phyloP scores from a whole-genome alignment of 805 yeast genomes.

The Maudiozyma turicensis region DNA sequence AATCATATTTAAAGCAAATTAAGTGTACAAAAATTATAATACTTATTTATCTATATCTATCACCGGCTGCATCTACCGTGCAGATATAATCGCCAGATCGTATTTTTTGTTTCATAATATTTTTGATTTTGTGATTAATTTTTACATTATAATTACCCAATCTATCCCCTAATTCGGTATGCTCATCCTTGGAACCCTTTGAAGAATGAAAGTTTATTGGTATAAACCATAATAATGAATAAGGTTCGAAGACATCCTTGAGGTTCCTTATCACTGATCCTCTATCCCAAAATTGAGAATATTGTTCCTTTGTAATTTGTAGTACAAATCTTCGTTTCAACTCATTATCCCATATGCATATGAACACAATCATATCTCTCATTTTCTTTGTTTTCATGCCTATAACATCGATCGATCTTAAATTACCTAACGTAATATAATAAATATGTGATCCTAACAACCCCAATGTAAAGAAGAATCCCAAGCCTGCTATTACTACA shows the following conservation, averaged over 20 bases:
- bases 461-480: constrained; percentile 32
- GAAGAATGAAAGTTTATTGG: constrained; percentile 10
- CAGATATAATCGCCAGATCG: constrained; percentile 19
- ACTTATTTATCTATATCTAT: not conserved
- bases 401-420: constrained; percentile 53
- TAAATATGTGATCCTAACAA: constrained; percentile 35
- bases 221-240: constrained; percentile 23
- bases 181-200: not conserved
- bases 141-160: constrained; percentile 24
- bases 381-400: constrained; percentile 3
- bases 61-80: constrained; percentile 4
- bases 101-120: constrained; percentile 21
- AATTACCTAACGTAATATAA: constrained; percentile 36
- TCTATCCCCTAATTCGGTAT: constrained; percentile 3
- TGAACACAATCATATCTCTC: constrained; percentile 14
- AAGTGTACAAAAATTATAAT: too few species aligned
- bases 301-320: constrained; percentile 23
- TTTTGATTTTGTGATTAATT: constrained; percentile 10
- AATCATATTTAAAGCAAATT: not conserved
- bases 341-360: constrained; percentile 26
- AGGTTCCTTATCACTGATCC: constrained; percentile 17
- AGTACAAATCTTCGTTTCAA: constrained; percentile 33
- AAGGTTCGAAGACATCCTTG: constrained; percentile 23
- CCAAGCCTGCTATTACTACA: constrained; percentile 36
- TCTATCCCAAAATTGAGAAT: constrained; percentile 17